phyloP scores from a whole-genome alignment of 192 early-diverging fungal genomes.

The Piromyces sp. region DNA sequence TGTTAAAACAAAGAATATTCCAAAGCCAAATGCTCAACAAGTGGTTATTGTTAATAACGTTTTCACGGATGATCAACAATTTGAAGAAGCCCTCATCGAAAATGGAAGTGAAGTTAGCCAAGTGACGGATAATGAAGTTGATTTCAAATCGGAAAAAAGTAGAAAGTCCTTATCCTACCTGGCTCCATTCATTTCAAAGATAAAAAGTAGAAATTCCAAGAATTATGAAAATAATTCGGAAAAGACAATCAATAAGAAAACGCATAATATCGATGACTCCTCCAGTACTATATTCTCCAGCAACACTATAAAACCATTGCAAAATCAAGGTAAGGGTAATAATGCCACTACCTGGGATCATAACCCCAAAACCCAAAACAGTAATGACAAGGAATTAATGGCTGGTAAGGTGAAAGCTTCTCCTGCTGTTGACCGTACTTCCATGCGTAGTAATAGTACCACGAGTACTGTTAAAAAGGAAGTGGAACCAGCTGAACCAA shows the following conservation, averaged over 20 bases:
- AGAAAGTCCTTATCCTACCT: not conserved
- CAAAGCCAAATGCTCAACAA: not conserved
- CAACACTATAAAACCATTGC: not conserved
- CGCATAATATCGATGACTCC: not conserved
- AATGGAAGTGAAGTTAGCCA: not conserved
- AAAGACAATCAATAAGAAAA: not conserved
- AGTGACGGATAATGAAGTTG: not conserved
- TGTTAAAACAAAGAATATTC: not conserved
- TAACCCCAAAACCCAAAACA: too few relatives aligned
- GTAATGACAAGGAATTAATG: not conserved
- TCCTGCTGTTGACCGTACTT: not conserved
- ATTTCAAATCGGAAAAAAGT: not conserved
- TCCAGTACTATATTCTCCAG: not conserved
- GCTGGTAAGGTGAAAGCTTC: not conserved
- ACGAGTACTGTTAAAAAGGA: not conserved
- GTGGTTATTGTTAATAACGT: not conserved
- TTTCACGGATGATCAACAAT: not conserved
- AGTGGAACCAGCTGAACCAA: not conserved
- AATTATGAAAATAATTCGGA: not conserved
- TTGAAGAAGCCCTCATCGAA: not conserved
- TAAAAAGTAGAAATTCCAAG: not conserved
- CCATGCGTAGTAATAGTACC: not conserved
- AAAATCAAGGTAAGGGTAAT: not conserved
- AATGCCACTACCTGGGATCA: not conserved
- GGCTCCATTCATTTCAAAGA: not conserved